Conservation (phyloP, 108 stramenopile species). For the Skeletonema menzelii region DNA sequence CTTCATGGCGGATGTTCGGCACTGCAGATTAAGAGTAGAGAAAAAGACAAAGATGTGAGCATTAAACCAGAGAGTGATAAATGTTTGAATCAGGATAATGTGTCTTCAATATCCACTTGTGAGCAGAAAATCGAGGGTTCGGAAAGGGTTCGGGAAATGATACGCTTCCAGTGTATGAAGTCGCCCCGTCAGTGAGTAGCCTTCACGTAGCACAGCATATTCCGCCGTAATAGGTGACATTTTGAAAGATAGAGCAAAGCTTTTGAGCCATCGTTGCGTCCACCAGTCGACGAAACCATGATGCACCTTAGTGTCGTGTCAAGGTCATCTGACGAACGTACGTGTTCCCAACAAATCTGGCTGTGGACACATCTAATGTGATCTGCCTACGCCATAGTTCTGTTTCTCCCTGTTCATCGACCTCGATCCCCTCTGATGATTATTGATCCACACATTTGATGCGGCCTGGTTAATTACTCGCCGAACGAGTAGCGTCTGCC, state of each 20-base stretch:
- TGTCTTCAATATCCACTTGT: neutral
- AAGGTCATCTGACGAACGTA: neutral
- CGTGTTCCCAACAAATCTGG: neutral
- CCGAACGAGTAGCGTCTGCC: neutral
- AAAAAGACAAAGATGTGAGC: neutral
- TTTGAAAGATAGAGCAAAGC: too few species aligned
- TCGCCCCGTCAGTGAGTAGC: neutral
- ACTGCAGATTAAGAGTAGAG: neutral
- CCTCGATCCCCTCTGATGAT: neutral
- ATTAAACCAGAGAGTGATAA: neutral
- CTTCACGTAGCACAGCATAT: neutral
- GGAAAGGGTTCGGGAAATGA: neutral
- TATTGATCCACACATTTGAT: neutral
- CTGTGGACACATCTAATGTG: neutral
- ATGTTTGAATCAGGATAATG: neutral
- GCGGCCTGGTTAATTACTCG: neutral
- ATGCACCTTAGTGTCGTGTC: neutral
- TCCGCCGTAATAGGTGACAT: neutral
- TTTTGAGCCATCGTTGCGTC: too few species aligned
- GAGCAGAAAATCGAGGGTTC: neutral
- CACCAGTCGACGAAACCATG: neutral
- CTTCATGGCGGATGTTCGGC: constrained; percentile 14
- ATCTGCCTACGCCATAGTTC: neutral
- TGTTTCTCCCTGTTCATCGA: neutral
- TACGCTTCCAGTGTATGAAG: neutral